Base-by-base conservation (phyloP, 1,284 basidiomycete species). In the Rugosomyces carneus region DNA sequence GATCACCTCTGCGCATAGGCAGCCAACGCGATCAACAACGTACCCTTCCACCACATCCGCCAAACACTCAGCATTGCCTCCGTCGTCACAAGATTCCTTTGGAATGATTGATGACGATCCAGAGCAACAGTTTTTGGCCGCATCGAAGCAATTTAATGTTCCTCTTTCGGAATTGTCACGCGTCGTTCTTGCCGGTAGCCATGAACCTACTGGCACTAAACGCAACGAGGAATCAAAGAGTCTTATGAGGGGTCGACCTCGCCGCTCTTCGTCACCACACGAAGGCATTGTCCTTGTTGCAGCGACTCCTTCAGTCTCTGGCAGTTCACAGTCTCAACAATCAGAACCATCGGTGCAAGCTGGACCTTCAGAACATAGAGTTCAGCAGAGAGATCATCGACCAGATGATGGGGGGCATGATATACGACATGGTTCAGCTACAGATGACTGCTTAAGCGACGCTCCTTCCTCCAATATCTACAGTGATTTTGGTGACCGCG, bases 31-130 rank as follows among this genome's bases (percentile, higher is more conserved):
- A 16, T 46, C 49, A 15, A 46, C 47, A 9, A 47, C 53, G 19
- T 35, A 45, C 21, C 47, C 53, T 13, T 38, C 16, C 32, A 47
- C 49, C 15, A 45, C 44, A 42, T 26, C 37, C 20, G 34, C 39
- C 10, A 46, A 45, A 38, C 45, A 37, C 32, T 29, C 23, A 11
- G 37, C 32, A 38, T 46, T 43, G 11, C 50, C 54, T 5, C 45
- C 54, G 20, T 53, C 32, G 27, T 65, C 80, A 2, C 71, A 76
- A 57, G 83, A 84, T 57, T 85, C 82, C 1, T 84, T 86, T 51
- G 79, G 70, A 23, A 67, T 69, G 26, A 40, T 55, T n/a, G 67
- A 72, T 3, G 66, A 71, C 38, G 73, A 81, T 47, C 71, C 69
- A 7, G 69, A 68, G 27, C 66, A 70, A 45, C 61, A 59, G 18